Conservation (phyloP, 352 stramenopile species). For the Achlya hypogyna region DNA sequence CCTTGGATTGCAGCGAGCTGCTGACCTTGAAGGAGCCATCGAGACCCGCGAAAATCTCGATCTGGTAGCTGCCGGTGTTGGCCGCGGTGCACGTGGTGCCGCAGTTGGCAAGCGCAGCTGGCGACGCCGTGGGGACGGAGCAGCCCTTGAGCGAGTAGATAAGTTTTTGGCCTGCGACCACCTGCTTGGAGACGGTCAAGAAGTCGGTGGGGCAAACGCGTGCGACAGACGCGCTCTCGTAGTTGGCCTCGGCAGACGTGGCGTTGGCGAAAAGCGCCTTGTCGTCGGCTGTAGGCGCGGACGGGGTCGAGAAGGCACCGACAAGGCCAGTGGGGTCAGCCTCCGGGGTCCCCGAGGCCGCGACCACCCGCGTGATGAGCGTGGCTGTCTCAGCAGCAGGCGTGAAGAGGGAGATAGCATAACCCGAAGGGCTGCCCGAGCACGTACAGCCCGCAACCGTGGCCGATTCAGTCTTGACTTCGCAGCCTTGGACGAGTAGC, state of each 20-base stretch:
- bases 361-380: not conserved
- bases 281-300: not conserved
- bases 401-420: not conserved
- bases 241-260: slow-evolving; percentile 22
- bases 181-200: slow-evolving; percentile 27
- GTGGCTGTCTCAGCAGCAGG: not conserved
- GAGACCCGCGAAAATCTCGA: slow-evolving; percentile 1
- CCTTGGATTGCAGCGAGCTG: not conserved
- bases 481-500: slow-evolving; percentile 38
- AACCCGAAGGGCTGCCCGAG: not conserved
- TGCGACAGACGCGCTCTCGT: slow-evolving; percentile 22
- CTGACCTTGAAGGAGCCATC: not conserved
- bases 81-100: not conserved
- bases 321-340: not conserved
- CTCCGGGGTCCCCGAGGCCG: not conserved
- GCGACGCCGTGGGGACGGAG: not conserved
- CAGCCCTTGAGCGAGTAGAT: slow-evolving; percentile 24
- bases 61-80: not conserved
- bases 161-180: slow-evolving; percentile 31
- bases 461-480: not conserved
- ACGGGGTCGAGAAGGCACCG: not conserved
- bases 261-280: slow-evolving; percentile 2
- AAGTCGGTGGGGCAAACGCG: slow-evolving; percentile 37
- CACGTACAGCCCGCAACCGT: not conserved
- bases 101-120: not conserved